Evolutionary conservation across 495 filamentous ascomycete species (phyloP), one percentile per base, ranked within the genome.

Genomic region (Clavariopsis aquatica): DNA sequence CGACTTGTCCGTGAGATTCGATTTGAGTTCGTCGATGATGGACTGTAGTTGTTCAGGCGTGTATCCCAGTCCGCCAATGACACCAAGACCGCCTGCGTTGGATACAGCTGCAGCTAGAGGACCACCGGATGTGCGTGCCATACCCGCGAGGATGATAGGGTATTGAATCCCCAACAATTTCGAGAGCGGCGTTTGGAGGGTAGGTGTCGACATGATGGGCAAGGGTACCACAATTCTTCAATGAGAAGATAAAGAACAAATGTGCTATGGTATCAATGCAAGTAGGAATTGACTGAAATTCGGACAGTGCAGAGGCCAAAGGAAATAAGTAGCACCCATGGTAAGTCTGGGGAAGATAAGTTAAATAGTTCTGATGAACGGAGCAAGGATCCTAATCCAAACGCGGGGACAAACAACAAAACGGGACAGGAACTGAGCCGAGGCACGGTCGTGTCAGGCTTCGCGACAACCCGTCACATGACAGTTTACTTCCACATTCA

Each of bases 21-120:
- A 75, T 76, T 96, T 95, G 61, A 95, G 82, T 69, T 95, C 92
- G 60, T 85, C 83, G 73, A 96, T 84, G 78, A 93, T 94, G 64
- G 84, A 78, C 49, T 86, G 86, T 29, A 96, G 85, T 69, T 93
- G 90, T 0, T 76, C 54, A 0, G 91, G 91, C 2, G 90, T 92
- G 82, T 96, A 96, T 69, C 88, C 86, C 54, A 95, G 84, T 24
- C 92, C 92, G 55, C 92, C 91, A 63, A 96, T 85, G 29, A 87
- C 87, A 67, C 92, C 92, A 13, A 96, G 84, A 10, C 91, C 91
- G 71, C 92, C 92, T 10, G 90, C 89, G 74, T 96, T 94, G 75
- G 85, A 90, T 49, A 96, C 91, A 22, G 92, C 91, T 2, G 92
- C 90, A 13, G 92, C 92, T 45, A 96, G 85, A 19, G 80, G 80